These are phyloP conservation scores for Cenococcum geophilum DNA, from an alignment of 495 filamentous ascomycete species.

Conservation along the genomic window DNA sequence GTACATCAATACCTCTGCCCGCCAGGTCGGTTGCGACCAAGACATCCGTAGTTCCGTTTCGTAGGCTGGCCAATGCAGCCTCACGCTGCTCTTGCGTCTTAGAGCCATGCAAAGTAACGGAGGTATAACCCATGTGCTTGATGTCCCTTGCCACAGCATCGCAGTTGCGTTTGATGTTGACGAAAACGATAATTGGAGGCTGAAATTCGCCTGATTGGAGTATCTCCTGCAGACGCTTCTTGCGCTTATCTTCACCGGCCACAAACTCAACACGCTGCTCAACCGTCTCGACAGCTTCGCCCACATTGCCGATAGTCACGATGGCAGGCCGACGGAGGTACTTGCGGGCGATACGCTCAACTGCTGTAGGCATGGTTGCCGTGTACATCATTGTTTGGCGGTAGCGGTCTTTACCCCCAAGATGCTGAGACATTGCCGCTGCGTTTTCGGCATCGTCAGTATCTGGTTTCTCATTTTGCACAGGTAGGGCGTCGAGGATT, in stretches of 20 bases:
- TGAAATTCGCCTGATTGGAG: slow-evolving; percentile 78
- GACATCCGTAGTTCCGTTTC: slow-evolving; percentile 71
- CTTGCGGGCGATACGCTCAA: slow-evolving; percentile 93
- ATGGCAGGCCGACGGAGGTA: slow-evolving; percentile 92
- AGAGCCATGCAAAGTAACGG: slow-evolving; percentile 86
- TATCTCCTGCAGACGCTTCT: slow-evolving; percentile 92
- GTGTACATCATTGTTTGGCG: slow-evolving; percentile 99
- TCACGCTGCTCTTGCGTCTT: slow-evolving; percentile 99
- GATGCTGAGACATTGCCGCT: slow-evolving; percentile 70
- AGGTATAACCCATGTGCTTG: slow-evolving; percentile 86
- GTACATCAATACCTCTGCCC: slow-evolving; percentile 96
- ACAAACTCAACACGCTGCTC: slow-evolving; percentile 96
- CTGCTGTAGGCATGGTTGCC: slow-evolving; percentile 89
- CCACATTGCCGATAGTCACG: slow-evolving; percentile 88
- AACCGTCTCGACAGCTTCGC: slow-evolving; percentile 97
- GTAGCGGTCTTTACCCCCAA: slow-evolving; percentile 81
- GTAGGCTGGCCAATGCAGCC: slow-evolving; percentile 80
- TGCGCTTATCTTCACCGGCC: slow-evolving; percentile 87
- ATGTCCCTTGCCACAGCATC: slow-evolving; percentile 93
- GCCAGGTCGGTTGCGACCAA: slow-evolving; percentile 97
- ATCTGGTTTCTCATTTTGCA: slow-evolving; percentile 92
- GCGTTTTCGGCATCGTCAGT: slow-evolving; percentile 89
- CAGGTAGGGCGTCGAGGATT: slow-evolving; percentile 94
- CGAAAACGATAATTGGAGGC: slow-evolving; percentile 96
- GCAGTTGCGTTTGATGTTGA: slow-evolving; percentile 99